Percentiles rank a stretch among this genome's conserved stretches.
Conservation (phyloP, 139 green algal species). For the Picochlorum sp. region DNA sequence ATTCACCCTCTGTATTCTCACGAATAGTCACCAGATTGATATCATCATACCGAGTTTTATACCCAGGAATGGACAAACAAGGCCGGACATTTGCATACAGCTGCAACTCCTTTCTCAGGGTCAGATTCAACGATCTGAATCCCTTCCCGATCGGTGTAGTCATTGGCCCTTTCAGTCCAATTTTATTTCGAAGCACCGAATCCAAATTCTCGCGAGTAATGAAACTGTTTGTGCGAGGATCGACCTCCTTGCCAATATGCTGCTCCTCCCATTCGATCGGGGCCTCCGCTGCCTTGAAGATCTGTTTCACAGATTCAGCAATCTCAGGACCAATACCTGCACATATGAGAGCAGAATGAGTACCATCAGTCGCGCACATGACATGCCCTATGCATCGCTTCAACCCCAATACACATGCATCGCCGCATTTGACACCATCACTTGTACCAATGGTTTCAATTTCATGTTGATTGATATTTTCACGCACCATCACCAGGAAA, state of each 20-base stretch:
- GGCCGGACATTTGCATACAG: conserved; percentile 94
- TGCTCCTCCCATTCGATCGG: conserved; percentile 90
- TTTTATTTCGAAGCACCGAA: conserved; percentile 78
- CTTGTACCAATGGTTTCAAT: neutral
- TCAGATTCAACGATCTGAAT: conserved; percentile 86
- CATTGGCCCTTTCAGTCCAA: conserved; percentile 95
- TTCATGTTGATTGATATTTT: neutral
- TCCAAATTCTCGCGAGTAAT: conserved; percentile 90
- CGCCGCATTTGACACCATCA: neutral
- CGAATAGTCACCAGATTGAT: conserved; percentile 93
- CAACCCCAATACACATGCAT: neutral
- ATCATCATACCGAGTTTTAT: conserved; percentile 91
- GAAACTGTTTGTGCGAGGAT: conserved; percentile 86
- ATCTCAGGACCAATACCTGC: conserved; percentile 90
- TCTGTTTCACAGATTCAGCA: conserved; percentile 58
- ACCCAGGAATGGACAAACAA: conserved; percentile 86
- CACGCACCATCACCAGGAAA: conserved; percentile 37
- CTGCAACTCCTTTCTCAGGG: conserved; percentile 90
- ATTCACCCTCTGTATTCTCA: conserved; percentile 98
- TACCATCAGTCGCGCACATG: neutral
- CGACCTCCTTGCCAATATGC: conserved; percentile 65
- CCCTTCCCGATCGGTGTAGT: conserved; percentile 96
- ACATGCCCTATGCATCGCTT: neutral
- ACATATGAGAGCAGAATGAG: neutral
- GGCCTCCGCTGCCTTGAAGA: conserved; percentile 70